Percentiles rank a stretch among this genome's conserved stretches.
Conservation (phyloP, 2,329 filamentous ascomycete species). For the Cordyceps javanica region DNA sequence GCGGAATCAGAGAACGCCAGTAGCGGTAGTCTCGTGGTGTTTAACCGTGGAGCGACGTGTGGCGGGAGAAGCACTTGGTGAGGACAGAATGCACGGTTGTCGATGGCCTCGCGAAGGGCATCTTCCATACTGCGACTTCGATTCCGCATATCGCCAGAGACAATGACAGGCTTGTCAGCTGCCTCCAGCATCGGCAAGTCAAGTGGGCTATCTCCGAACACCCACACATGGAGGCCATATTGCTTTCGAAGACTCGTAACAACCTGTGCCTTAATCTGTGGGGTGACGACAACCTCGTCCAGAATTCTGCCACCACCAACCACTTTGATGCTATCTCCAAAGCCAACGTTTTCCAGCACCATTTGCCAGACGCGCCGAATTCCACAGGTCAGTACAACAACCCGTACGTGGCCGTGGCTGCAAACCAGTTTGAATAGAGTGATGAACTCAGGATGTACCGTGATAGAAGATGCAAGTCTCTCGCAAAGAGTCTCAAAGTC, state of each 20-base stretch:
- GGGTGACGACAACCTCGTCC: slow-evolving; percentile 45
- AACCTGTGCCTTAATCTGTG: slow-evolving; percentile 41
- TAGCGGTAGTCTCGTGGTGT: slow-evolving; percentile 34
- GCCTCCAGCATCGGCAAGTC: slow-evolving; percentile 51
- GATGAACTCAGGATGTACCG: slow-evolving; percentile 42
- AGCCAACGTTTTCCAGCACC: slow-evolving; percentile 37
- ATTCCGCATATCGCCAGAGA: slow-evolving; percentile 40
- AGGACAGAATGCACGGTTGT: slow-evolving; percentile 30
- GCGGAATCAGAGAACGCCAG: not conserved
- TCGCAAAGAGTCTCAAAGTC: slow-evolving; percentile 41
- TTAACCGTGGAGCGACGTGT: slow-evolving; percentile 33
- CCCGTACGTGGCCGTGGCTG: slow-evolving; percentile 31
- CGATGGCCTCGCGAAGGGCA: slow-evolving; percentile 36
- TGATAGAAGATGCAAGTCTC: slow-evolving; percentile 33
- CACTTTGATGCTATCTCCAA: slow-evolving; percentile 38
- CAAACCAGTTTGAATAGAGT: slow-evolving; percentile 32
- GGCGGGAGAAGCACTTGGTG: slow-evolving; percentile 42
- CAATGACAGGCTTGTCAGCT: slow-evolving; percentile 49
- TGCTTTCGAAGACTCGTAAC: slow-evolving; percentile 33
- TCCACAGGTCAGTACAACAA: slow-evolving; percentile 50
- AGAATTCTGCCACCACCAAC: slow-evolving; percentile 45
- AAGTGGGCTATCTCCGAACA: slow-evolving; percentile 54
- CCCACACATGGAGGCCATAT: slow-evolving; percentile 42
- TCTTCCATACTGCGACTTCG: slow-evolving; percentile 49
- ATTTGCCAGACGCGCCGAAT: slow-evolving; percentile 48